phyloP scores from a whole-genome alignment of 192 early-diverging fungal species.

The Pilaira anomala region DNA sequence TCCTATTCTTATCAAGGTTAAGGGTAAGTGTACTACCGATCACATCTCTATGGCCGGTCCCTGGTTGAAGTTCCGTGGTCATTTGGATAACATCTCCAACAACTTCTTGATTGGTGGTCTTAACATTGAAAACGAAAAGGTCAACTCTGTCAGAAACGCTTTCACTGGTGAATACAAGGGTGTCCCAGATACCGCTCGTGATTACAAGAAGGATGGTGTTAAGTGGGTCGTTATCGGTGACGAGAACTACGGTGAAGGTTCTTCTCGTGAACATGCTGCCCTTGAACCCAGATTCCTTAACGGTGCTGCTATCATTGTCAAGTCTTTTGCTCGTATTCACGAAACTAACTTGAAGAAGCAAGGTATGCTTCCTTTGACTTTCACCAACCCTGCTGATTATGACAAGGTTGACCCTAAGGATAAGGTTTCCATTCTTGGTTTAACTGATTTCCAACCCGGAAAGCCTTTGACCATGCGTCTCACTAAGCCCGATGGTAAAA shows the following conservation, averaged over 20 bases:
- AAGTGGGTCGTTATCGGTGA: constrained; percentile 97
- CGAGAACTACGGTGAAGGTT: constrained; percentile 99
- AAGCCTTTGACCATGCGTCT: constrained; percentile 83
- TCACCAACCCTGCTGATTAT: constrained; percentile 91
- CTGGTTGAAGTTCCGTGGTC: constrained; percentile 94
- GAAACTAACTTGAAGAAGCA: constrained; percentile 99
- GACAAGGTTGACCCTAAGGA: constrained; percentile 85
- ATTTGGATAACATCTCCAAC: constrained; percentile 98
- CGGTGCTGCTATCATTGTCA: constrained; percentile 90
- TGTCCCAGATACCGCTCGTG: constrained; percentile 90
- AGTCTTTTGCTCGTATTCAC: constrained; percentile 98
- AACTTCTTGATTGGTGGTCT: constrained; percentile 99
- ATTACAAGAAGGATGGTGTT: constrained; percentile 86
- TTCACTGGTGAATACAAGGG: constrained; percentile 77
- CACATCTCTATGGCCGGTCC: constrained; percentile 95
- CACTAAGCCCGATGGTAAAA: constrained; percentile 75
- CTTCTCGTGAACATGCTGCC: constrained; percentile 98
- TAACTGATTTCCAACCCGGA: constrained; percentile 78
- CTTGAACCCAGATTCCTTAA: constrained; percentile 95
- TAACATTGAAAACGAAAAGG: constrained; percentile 81
- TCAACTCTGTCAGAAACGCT: constrained; percentile 72
- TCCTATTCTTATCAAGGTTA: constrained; percentile 91
- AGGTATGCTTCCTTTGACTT: constrained; percentile 95
- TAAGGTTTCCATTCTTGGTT: constrained; percentile 85
- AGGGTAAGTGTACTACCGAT: constrained; percentile 99